Evolutionary conservation across 1,284 basidiomycete species (phyloP), one percentile per base, ranked within the genome.

Genomic region (Malassezia slooffiae): DNA sequence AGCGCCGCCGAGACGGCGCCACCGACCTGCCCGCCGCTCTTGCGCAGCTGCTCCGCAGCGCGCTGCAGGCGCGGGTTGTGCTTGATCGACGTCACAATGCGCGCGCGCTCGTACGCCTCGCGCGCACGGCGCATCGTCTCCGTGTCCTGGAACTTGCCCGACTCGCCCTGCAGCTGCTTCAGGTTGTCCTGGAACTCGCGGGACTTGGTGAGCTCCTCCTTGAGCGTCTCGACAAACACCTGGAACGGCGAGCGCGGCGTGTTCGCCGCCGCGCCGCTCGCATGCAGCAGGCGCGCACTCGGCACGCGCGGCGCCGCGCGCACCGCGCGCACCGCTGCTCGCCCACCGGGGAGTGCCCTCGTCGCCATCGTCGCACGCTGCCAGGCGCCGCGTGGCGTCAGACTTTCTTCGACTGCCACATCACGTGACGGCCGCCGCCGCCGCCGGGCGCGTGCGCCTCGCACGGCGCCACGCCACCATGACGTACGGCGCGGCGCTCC

Each of bases 151-250:
- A 95, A 74, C 73, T 95, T 95, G 73, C 87, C 85, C 28, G 93
- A 91, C 70, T 96, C 88, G 57, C 93, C 93, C 72, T 91, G 86
- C 23, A 97, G 77, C 73, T 93, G 88, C 74, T 88, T 89, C 47
- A 96, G 83, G 72, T 91, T 93, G 38, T 95, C 87, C 73, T 93
- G 88, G 44, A 93, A 76, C 69, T 91, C 90, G 58, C 87, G 76
- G 70, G 87, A 91, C 76, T 96, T 96, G 69, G 79, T 76, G 36
- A 97, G 74, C 72, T 97, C 91, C 48, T 93, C 87, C 57, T 78
- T 80, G 42, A 97, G 76, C 17, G 91, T 89, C 34, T 95, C 85
- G 13, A 95, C 87, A 57, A 97, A 97, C 2, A 86, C 90, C 71
- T 86, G 82, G 69, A 95, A 96, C 1, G 93, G 93, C 5, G 86